These are phyloP conservation scores for Verticillium klebahnii DNA, from an alignment of 2,329 filamentous ascomycete genomes.

Conservation along the genomic window DNA sequence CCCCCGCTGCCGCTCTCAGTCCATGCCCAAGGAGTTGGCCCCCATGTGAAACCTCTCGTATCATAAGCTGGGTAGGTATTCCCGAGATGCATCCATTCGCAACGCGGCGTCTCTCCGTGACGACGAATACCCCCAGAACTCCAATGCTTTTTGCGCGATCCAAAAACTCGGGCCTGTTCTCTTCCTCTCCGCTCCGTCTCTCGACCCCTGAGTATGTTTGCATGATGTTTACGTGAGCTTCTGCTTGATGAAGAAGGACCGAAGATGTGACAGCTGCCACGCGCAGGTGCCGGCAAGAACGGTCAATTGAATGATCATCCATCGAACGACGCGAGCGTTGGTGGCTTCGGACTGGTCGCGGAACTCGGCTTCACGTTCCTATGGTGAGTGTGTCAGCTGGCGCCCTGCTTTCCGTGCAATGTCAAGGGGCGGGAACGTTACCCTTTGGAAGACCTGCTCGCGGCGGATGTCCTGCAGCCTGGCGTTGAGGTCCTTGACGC, in stretches of 20 bases:
- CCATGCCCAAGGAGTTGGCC: neutral
- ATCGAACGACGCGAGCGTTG: constrained; percentile 86
- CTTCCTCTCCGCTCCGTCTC: neutral
- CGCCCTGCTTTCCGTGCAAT: neutral
- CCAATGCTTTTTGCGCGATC: neutral
- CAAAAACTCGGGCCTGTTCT: neutral
- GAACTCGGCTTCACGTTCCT: constrained; percentile 98
- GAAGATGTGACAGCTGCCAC: constrained; percentile 94
- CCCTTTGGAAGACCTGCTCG: constrained; percentile 95
- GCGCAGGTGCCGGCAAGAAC: constrained; percentile 85
- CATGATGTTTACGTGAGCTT: constrained; percentile 75
- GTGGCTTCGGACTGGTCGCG: constrained; percentile 94
- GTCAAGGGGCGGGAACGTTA: constrained; percentile 25
- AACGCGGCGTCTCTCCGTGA: neutral
- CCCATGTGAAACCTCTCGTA: neutral
- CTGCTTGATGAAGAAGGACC: constrained; percentile 99
- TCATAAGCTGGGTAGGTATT: neutral
- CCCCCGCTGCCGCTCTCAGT: neutral
- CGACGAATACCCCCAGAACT: neutral
- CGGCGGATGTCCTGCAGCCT: constrained; percentile 82
- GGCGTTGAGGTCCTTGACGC: constrained; percentile 84
- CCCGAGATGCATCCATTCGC: neutral
- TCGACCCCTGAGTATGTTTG: neutral
- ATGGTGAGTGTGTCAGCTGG: neutral
- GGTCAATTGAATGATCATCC: constrained; percentile 86